A percentile compares a stretch with the other conserved stretches of the same genome.
Conservation (phyloP, 2,329 filamentous ascomycete species). For the Bretziella fagacearum region DNA sequence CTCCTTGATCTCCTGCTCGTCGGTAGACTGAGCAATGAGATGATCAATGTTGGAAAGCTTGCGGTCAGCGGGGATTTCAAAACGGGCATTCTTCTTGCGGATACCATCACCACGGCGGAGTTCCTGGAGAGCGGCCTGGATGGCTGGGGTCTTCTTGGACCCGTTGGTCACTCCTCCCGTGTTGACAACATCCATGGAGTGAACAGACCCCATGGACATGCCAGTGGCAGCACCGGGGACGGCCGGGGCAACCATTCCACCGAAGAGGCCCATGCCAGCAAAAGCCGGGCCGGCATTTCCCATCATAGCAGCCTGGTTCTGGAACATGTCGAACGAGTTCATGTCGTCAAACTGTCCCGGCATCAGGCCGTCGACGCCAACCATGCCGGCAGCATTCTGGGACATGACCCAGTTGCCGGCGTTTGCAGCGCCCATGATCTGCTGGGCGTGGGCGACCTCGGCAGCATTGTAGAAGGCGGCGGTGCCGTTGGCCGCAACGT, state of each 20-base stretch:
- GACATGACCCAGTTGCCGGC: constrained; percentile 42
- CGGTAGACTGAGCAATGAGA: constrained; percentile 70
- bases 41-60: constrained; percentile 91
- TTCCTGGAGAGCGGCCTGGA: constrained; percentile 29
- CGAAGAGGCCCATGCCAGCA: constrained; percentile 37
- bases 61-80: constrained; percentile 87
- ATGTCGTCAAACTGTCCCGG: constrained; percentile 26
- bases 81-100: constrained; percentile 96
- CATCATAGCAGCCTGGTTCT: constrained; percentile 39
- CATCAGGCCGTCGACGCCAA: constrained; percentile 22
- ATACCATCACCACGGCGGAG: constrained; percentile 70
- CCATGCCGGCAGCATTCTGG: neutral
- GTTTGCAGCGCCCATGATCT: constrained; percentile 25
- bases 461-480: neutral
- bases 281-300: constrained; percentile 31
- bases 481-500: neutral
- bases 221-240: neutral
- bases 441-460: neutral
- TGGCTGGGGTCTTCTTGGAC: constrained; percentile 31
- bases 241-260: constrained; percentile 21
- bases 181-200: constrained; percentile 19
- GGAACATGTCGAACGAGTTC: constrained; percentile 50
- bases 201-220: constrained; percentile 25
- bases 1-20: constrained; percentile 92
- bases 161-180: constrained; percentile 25